Evolutionary conservation across 2,329 filamentous ascomycete species (phyloP), one percentile per base, ranked within the genome.

Genomic region (Colletotrichum musae): DNA sequence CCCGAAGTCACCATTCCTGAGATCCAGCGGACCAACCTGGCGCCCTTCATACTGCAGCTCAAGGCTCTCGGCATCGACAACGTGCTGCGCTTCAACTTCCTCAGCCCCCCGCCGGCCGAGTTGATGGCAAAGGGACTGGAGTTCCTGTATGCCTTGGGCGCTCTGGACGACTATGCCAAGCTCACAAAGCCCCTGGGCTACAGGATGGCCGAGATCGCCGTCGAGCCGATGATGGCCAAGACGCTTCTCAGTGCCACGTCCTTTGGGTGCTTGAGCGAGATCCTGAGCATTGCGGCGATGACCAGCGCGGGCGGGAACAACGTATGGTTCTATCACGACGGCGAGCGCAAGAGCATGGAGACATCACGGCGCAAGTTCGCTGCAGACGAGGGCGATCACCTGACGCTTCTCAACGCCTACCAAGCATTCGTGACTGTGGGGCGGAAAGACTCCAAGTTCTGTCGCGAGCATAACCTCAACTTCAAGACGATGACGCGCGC

Each of bases 61-160:
- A 97, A 98, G 81, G 95, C 96, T 1, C 85, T 99, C 1, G 96
- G 96, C 0, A 97, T 98, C 73, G 95, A 98, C 79, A 98, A 99
- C 74, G 91, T 98, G 41, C 89, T 94, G 5, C 91, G 94, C 5
- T 99, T 98, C 78, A 91, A 95, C 75, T 99, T 95, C 77, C 83
- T 98, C 59, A 95, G 93, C 3, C 86, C 94, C 3, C 96, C 96
- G 12, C 94, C 96, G 0, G 90, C 94, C 0, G 91, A 95, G 74
- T 89, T 97, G 36, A 89, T 98, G 80, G 89, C 92, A 51, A 93
- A 94, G 71, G 96, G 93, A 0, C 88, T 98, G 2, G 95, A 98
- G 79, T 85, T 98, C 4, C 87, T 99, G 4, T 97, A 92, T 79
- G 93, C 94, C 0, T 83, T 98, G 6, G 94, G 94, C 6, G 94